phyloP scores from a whole-genome alignment of 2,329 filamentous ascomycete genomes.

The Trichoderma koningiopsis region DNA sequence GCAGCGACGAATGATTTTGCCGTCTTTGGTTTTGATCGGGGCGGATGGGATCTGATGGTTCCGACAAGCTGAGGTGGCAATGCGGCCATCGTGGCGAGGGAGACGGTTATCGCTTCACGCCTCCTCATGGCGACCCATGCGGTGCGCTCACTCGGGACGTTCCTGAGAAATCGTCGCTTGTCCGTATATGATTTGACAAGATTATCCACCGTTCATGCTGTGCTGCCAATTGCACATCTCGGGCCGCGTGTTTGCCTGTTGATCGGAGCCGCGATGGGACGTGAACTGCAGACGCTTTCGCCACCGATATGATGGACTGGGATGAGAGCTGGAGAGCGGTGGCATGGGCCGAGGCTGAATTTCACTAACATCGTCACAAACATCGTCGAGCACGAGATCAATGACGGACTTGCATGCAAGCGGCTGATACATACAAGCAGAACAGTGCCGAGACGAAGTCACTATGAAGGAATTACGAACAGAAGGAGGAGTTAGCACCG shows the following conservation, averaged over 20 bases:
- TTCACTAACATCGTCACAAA: too few species aligned
- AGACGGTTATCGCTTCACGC: neutral
- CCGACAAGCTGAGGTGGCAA: conserved; percentile 7
- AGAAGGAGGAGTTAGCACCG: neutral
- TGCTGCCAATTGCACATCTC: neutral
- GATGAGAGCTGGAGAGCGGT: neutral
- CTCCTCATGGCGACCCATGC: neutral
- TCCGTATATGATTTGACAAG: neutral
- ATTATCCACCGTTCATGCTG: neutral
- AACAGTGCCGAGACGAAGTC: neutral
- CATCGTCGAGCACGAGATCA: neutral
- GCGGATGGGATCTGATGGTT: neutral
- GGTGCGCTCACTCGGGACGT: neutral
- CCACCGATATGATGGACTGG: conserved; percentile 3
- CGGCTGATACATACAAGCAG: neutral
- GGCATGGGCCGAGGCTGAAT: neutral
- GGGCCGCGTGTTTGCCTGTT: neutral
- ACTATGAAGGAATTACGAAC: neutral
- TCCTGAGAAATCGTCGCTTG: neutral
- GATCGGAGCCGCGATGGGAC: conserved; percentile 10
- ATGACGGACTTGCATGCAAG: neutral
- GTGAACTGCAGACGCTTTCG: conserved; percentile 9
- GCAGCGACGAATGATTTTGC: conserved; percentile 12
- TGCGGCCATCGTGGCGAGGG: conserved; percentile 11
- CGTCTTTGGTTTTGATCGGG: neutral